A percentile compares a stretch with the other conserved stretches of the same genome.
phyloP scores from a whole-genome alignment of 805 yeast genomes.

The Metschnikowia shivogae region DNA sequence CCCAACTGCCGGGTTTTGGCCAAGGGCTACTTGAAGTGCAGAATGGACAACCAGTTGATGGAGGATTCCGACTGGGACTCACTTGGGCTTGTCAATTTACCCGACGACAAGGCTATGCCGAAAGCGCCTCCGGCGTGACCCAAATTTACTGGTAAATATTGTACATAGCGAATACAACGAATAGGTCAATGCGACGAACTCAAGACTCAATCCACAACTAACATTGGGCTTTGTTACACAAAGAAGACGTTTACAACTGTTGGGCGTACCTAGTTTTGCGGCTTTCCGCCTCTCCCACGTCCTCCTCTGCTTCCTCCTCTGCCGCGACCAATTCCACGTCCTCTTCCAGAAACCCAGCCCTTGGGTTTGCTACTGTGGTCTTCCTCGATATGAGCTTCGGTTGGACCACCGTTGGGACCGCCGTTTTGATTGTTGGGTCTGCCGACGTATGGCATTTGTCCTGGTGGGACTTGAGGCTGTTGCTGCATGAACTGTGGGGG shows the following conservation, averaged over 20 bases:
- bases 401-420: not conserved
- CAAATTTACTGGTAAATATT: too few relatives aligned
- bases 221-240: too few relatives aligned
- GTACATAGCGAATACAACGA: not conserved
- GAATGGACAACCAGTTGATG: constrained; percentile 72
- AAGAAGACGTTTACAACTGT: too few relatives aligned
- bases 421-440: not conserved
- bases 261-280: not conserved
- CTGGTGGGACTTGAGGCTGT: constrained; percentile 14
- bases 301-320: constrained; percentile 23
- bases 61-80: constrained; percentile 41
- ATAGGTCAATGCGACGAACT: too few relatives aligned
- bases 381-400: not conserved
- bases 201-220: too few relatives aligned
- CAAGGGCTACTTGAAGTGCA: constrained; percentile 72
- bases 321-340: constrained; percentile 14
- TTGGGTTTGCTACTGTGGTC: constrained; percentile 2
- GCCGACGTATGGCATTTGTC: not conserved
- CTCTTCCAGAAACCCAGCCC: constrained; percentile 7
- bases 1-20: constrained; percentile 88
- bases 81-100: constrained; percentile 40
- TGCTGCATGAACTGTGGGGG: constrained; percentile 33
- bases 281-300: constrained; percentile 15
- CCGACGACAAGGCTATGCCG: constrained; percentile 24
- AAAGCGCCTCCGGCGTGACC: too few relatives aligned